These are phyloP conservation scores for Solanum tarijense DNA, from an alignment of 257 asterid genomes.

Conservation along the genomic window DNA sequence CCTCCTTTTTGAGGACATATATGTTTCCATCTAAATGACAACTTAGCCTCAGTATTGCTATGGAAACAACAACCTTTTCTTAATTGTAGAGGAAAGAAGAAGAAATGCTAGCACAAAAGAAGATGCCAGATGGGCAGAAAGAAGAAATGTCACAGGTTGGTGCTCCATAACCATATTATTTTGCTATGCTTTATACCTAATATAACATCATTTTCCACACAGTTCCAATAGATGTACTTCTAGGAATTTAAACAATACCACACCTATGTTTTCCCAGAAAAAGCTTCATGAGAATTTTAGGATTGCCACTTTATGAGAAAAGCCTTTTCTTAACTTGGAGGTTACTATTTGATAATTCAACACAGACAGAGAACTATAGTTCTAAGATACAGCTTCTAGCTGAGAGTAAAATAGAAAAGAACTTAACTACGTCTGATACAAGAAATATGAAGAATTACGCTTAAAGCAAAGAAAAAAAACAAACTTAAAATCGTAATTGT, in stretches of 20 bases:
- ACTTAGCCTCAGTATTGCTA: background rate
- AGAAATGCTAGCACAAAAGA: constrained; percentile 12
- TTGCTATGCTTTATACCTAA: background rate
- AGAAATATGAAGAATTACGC: background rate
- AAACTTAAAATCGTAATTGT: background rate
- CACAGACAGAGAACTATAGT: background rate
- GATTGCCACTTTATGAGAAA: background rate
- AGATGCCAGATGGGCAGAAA: constrained; percentile 16
- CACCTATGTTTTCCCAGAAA: background rate
- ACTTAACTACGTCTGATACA: background rate
- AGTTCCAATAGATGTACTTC: background rate
- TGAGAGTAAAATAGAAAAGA: background rate
- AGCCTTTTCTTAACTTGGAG: background rate
- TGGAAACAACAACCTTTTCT: background rate
- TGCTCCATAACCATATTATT: background rate
- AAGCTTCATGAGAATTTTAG: background rate
- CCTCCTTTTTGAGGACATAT: background rate
- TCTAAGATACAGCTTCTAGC: background rate
- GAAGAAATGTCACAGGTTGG: constrained; percentile 22
- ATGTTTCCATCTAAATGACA: background rate
- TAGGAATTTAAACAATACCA: background rate
- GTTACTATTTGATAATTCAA: background rate
- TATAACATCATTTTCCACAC: background rate
- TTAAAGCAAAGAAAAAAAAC: background rate
- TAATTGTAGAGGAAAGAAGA: constrained; percentile 11